These are phyloP conservation scores for Zygosaccharomyces bailii DNA, from an alignment of 805 yeast genomes.

Conservation along the genomic window DNA sequence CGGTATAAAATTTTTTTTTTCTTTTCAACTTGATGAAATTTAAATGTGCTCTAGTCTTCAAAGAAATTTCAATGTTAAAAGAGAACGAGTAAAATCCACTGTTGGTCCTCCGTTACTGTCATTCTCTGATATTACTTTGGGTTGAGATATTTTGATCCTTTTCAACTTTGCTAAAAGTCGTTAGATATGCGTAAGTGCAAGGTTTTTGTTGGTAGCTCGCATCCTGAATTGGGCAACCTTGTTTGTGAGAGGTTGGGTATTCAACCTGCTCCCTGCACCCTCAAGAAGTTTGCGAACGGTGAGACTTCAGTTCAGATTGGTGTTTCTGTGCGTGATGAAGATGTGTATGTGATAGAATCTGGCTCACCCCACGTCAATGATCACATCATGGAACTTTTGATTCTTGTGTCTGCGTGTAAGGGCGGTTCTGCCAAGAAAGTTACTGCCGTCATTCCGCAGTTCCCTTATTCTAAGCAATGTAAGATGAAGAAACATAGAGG, in stretches of 20 bases:
- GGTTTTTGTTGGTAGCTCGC: conserved; percentile 94
- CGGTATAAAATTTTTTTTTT: conserved; percentile 5
- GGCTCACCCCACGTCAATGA: conserved; percentile 88
- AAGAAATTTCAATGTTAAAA: neutral
- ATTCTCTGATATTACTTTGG: neutral
- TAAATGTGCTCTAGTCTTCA: neutral
- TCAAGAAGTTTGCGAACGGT: conserved; percentile 93
- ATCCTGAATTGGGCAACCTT: conserved; percentile 86
- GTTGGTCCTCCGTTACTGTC: conserved; percentile 1
- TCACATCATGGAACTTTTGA: conserved; percentile 92
- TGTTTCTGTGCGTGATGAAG: conserved; percentile 93
- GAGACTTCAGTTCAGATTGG: conserved; percentile 97
- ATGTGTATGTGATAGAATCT: conserved; percentile 87
- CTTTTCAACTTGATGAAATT: conserved; percentile 3
- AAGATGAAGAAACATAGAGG: conserved; percentile 99
- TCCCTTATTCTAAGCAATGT: conserved; percentile 94
- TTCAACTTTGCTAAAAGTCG: neutral
- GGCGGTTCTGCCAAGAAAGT: conserved; percentile 98
- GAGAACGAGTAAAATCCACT: neutral
- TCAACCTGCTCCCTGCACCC: conserved; percentile 87
- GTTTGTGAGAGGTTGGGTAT: conserved; percentile 91
- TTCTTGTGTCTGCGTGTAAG: conserved; percentile 89
- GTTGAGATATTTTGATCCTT: neutral
- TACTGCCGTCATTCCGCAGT: conserved; percentile 94
- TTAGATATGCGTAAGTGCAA: conserved; percentile 87